A percentile compares a stretch with the other conserved stretches of the same genome.
Conservation (phyloP, 176 grass and related monocot genomes). For the Oropetium thomaeum region DNA sequence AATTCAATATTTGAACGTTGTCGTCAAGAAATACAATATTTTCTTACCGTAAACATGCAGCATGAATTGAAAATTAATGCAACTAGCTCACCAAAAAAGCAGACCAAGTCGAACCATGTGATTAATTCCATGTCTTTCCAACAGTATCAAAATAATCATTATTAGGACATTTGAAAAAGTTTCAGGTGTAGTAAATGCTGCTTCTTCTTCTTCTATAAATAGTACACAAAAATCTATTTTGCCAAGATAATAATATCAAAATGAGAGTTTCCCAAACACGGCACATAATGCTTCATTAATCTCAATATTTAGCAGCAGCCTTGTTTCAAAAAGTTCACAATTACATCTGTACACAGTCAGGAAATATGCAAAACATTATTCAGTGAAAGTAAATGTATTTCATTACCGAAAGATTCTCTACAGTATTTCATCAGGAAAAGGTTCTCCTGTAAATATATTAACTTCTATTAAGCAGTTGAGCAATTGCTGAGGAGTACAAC, state of each 20-base stretch:
- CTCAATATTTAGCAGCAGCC: not conserved
- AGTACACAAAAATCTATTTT: constrained; percentile 4
- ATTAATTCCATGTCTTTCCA: not conserved
- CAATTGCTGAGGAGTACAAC: not conserved
- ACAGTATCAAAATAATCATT: not conserved
- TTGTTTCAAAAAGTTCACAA: not conserved
- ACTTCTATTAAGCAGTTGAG: constrained; percentile 10
- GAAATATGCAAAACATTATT: not conserved
- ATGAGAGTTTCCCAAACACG: constrained; percentile 1
- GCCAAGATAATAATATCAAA: not conserved
- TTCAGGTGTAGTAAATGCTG: not conserved
- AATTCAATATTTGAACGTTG: not conserved
- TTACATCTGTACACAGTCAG: not conserved
- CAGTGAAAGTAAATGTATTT: not conserved
- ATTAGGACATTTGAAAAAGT: not conserved
- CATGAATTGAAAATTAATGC: not conserved
- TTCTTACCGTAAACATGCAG: not conserved
- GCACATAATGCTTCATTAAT: not conserved
- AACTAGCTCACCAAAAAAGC: constrained; percentile 10
- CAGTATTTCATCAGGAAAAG: not conserved
- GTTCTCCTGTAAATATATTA: constrained; percentile 17
- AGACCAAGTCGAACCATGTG: not conserved
- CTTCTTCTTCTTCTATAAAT: not conserved
- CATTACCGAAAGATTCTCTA: not conserved
- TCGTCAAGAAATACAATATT: not conserved